Percentiles rank a stretch among this genome's conserved stretches.
Evolutionary conservation across 202 grass and related monocot species (phyloP).

Genomic region (Hordeum pubiflorum): DNA sequence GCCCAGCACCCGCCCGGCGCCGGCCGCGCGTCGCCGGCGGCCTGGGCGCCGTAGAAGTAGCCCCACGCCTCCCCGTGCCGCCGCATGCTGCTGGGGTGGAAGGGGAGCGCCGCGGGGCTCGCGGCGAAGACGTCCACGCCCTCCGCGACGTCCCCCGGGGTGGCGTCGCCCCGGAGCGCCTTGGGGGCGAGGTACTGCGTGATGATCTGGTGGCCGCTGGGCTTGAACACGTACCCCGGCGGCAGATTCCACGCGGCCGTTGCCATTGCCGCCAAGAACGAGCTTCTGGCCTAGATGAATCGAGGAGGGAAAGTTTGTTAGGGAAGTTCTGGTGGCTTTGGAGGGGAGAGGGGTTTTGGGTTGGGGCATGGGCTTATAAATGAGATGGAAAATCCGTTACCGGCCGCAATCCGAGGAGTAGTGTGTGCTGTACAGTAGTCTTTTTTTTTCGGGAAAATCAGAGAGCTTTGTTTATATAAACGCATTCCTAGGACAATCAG

Average conservation of each 20-base stretch:
- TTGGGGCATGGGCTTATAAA: too few relatives aligned
- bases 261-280: neutral
- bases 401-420: too few relatives aligned
- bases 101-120: neutral
- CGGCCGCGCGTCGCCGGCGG: neutral
- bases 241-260: neutral
- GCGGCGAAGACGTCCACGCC: neutral
- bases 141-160: neutral
- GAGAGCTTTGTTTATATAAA: too few relatives aligned
- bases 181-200: neutral
- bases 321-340: neutral
- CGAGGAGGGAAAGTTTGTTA: neutral
- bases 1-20: neutral
- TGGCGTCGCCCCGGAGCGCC: neutral
- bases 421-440: too few relatives aligned
- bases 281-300: neutral
- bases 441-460: too few relatives aligned
- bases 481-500: too few relatives aligned
- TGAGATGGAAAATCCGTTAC: too few relatives aligned
- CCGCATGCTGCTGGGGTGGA: neutral
- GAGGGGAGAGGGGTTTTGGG: neutral
- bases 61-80: neutral
- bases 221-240: neutral
- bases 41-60: neutral
- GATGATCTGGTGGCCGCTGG: slow-evolving; percentile 2